Evolutionary conservation across 78 protist genomes (phyloP), one percentile per base, ranked within the genome.

Genomic region (Diacronema lutheri): DNA sequence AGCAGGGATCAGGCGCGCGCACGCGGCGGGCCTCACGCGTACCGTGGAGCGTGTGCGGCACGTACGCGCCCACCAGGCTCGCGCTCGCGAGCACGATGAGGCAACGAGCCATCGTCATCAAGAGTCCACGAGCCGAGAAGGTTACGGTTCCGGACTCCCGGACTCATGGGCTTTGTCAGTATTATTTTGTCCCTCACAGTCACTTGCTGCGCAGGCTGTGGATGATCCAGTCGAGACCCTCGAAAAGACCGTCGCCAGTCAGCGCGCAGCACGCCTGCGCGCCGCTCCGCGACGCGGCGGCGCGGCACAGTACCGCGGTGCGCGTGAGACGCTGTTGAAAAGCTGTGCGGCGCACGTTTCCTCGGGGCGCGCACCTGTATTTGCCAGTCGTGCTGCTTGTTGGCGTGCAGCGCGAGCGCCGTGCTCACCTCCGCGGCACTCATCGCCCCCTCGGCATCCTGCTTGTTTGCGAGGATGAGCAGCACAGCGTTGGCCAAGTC

Each of bases 241-340:
- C 82, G 57, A 14, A 40, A 3, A 76, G 40, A 13, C 82, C 82
- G 14, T 76, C 57, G 31, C 82, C 82, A 13, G 82, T 76, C n/a
- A 38, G 6, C 23, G 82, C 82, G 9, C 64, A 33, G 61, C 82
- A 76, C 1, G 82, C 50, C 50, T 44, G 50, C 50, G 50, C 50
- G 50, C 7, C 16, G 3, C 16, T 7, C 16, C 50, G 50, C 7
- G 50, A 9, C 16, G 16, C 16, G 16, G 50, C 50, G 50, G 50
- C 16, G 7, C 16, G 3, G 50, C 50, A 44, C 16, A 44, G 3
- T 7, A 44, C 50, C 50, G 50, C 16, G 16, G 16, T 9, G 3
- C 50, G 7, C 50, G 50, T 44, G 50, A 7, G 50, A 13, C 4
- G 62, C 62, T 21, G 62, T 10, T 14, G 25, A 57, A 3, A 44